Base-by-base conservation (phyloP, 768 basidiomycete species). In the Leccinum longicurvipes region DNA sequence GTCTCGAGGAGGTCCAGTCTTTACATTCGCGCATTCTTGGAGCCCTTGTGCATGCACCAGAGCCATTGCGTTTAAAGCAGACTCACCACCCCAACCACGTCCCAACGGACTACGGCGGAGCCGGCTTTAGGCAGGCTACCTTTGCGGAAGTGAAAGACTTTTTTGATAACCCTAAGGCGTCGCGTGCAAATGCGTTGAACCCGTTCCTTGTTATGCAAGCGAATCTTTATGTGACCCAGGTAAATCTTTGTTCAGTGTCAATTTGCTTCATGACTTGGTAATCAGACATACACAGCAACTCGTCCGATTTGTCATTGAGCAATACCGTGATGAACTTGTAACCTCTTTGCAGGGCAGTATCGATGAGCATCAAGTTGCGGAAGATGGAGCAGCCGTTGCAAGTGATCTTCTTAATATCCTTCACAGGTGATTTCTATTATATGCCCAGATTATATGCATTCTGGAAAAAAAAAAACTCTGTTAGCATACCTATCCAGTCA, bases 201-300 rank as follows among this genome's bases (percentile, higher is more conserved):
- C 87, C 90, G 19, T 95, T 88, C 78, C 77, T 94, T 29, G 92
- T 96, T 29, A 89, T 93, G 82, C 93, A 94, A 71, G 89, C 89
- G 32, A 96, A 96, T 66, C 76, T 96, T 41, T 95, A 88, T 63
- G 93, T 95, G 63, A 95, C 93, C 11, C 93, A 94, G 82, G 92
- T 88, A 59, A 57, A 79, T 53, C 3, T 39, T 28, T 10, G 17
- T 27, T 27, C 10, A 14, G n/a, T 28, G 19, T 32, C 11, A 23
- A 8, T 34, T 19, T 48, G 11, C 7, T 34, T 2, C 21, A 11
- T 27, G n/a, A 28, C 17, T 47, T 25, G 2, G 41, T 59, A 17
- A 57, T 17, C 19, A 21, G 23, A 29, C 14, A 3, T 47, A 12
- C n/a, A 7, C 61, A 95, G 91, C 93, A 95, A 92, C 82, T 93